Percentiles rank a stretch among this genome's conserved stretches.
Conservation (phyloP, 2,329 filamentous ascomycete species). For the Blastomyces parvus region DNA sequence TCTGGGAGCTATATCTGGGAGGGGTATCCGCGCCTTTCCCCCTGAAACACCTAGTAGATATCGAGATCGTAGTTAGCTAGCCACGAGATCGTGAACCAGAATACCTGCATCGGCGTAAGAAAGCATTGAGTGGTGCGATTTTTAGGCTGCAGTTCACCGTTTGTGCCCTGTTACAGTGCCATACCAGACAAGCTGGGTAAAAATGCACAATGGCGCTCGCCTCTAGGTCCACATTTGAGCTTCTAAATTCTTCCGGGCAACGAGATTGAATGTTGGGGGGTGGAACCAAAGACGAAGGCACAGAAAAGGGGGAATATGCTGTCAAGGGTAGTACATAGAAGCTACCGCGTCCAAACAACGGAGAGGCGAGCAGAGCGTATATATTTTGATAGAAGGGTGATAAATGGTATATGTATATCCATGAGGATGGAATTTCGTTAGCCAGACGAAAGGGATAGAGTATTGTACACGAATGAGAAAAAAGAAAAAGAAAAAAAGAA, state of each 20-base stretch:
- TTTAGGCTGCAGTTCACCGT: neutral
- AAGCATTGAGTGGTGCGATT: neutral
- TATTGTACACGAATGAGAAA: neutral
- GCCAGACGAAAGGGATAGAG: neutral
- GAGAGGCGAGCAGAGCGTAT: neutral
- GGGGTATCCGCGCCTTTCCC: neutral
- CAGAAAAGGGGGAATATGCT: neutral
- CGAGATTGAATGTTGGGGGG: neutral
- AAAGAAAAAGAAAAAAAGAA: neutral
- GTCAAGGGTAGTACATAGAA: neutral
- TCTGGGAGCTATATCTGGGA: neutral
- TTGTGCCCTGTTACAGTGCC: neutral
- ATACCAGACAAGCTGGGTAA: neutral
- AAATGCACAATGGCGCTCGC: neutral
- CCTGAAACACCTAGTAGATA: neutral
- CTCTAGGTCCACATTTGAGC: neutral
- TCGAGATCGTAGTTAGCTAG: neutral
- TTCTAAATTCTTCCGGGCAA: neutral
- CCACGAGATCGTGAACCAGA: neutral
- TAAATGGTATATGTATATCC: neutral
- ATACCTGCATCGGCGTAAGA: neutral
- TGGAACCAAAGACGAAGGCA: neutral
- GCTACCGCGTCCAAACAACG: neutral
- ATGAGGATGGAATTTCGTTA: neutral
- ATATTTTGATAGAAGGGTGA: neutral